These are phyloP conservation scores for Saccharum hybrid DNA, from an alignment of 202 grass and related monocot genomes.

Conservation along the genomic window DNA sequence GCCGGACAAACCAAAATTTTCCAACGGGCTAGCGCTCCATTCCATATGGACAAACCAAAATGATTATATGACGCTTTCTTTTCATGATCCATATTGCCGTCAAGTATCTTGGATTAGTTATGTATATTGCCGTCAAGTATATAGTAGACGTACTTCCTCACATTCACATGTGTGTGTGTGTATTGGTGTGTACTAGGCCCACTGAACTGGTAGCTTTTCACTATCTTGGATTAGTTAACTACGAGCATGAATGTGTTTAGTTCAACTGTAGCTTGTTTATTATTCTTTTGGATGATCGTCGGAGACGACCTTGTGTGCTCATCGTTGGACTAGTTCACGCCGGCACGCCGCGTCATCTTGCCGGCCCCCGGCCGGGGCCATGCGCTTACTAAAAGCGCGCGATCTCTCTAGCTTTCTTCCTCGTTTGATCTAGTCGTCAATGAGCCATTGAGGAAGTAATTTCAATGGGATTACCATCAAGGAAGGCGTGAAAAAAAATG, in stretches of 20 bases:
- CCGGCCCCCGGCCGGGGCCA: not conserved
- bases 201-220: constrained; percentile 16
- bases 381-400: not conserved
- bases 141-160: too few species aligned
- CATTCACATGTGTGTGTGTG: too few species aligned
- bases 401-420: not conserved
- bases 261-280: not conserved
- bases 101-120: too few species aligned
- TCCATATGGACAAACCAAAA: not conserved
- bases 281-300: not conserved
- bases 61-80: not conserved
- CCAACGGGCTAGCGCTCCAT: not conserved
- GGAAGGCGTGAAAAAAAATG: not conserved
- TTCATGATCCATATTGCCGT: not conserved
- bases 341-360: not conserved
- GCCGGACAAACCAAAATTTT: too few species aligned
- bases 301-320: not conserved
- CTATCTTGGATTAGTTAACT: constrained; percentile 12
- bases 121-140: not conserved
- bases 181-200: not conserved
- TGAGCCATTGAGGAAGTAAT: not conserved
- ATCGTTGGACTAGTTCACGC: not conserved
- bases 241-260: not conserved
- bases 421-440: not conserved
- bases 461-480: not conserved